Base-by-base conservation (phyloP, 208 protist genomes). In the Endotrypanum monterogeii region DNA sequence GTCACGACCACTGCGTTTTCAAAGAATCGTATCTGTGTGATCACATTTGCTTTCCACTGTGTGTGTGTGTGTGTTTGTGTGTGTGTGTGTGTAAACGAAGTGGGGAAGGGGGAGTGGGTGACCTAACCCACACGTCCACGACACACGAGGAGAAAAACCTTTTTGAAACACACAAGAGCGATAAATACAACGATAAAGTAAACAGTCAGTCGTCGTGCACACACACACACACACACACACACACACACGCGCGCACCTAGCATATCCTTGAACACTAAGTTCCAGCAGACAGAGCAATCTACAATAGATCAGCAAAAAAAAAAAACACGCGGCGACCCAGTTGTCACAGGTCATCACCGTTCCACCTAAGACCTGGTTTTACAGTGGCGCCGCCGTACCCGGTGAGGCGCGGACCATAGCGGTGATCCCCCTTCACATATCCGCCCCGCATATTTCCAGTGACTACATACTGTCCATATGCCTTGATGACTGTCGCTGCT, bases 361-460 rank as follows among this genome's bases (percentile, higher is more conserved):
- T 94, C 92, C 92, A 96, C 50, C 74, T 65, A n/a, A 96, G 76
- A 3, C 92, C 92, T 0, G 92, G 92, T 65, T 94, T 94, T 18
- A 86, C 84, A 35, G 88, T 94, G n/a, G 92, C 92, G 9, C 90
- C 90, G n/a, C 83, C 82, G 48, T 93, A 93, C 46, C 92, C 92
- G 1, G 90, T 96, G 28, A 96, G 76, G 11, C 90, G 89, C 14
- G 89, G 92, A 1, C 92, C 92, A 61, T 89, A 96, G 50, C 90
- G 87, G 71, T 94, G 86, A 58, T 96, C 92, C 3, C 86, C 87
- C 71, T 96, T 96, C 25, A 94, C 82, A 60, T 95, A 94, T 5
- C 92, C 92, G 23, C 90, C 92, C n/a, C 89, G 84, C 89, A 94
- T 94, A 74, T 89, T 94, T 0, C 92, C 92, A 1, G 92, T 96